Percentiles rank a stretch among this genome's conserved stretches.
phyloP scores from a whole-genome alignment of 164 flowering plant species.

The Annona cherimola region DNA sequence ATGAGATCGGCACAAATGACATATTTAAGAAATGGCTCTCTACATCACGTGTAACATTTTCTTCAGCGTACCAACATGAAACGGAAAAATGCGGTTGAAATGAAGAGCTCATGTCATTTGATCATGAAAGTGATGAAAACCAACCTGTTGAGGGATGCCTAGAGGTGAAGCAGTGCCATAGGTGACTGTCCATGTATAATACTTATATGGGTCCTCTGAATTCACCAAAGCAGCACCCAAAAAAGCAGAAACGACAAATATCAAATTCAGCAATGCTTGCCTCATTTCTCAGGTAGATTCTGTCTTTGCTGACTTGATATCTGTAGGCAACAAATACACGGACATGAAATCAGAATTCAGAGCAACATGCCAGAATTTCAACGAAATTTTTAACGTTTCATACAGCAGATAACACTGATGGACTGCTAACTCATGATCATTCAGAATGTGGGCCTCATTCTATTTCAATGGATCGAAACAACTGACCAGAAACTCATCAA shows the following conservation, averaged over 20 bases:
- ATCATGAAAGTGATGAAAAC: slow-evolving; percentile 6
- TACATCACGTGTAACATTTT: too few relatives aligned
- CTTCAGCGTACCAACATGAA: too few relatives aligned
- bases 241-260: slow-evolving; percentile 30
- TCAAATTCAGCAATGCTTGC: slow-evolving; percentile 1
- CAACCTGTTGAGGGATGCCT: slow-evolving; percentile 79
- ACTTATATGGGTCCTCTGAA: slow-evolving; percentile 71
- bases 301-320: too few relatives aligned
- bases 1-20: too few relatives aligned
- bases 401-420: neutral
- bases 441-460: neutral
- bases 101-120: too few relatives aligned
- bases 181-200: slow-evolving; percentile 78
- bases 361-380: neutral
- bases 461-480: too few relatives aligned
- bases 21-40: too few relatives aligned
- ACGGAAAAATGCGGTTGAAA: too few relatives aligned
- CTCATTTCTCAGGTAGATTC: neutral
- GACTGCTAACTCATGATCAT: neutral
- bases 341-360: neutral
- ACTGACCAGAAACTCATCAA: too few relatives aligned
- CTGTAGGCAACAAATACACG: neutral
- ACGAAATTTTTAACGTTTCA: neutral
- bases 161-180: slow-evolving; percentile 73
- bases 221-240: slow-evolving; percentile 31